Conservation (phyloP, 495 filamentous ascomycete species). For the Acidiella bohemica region DNA sequence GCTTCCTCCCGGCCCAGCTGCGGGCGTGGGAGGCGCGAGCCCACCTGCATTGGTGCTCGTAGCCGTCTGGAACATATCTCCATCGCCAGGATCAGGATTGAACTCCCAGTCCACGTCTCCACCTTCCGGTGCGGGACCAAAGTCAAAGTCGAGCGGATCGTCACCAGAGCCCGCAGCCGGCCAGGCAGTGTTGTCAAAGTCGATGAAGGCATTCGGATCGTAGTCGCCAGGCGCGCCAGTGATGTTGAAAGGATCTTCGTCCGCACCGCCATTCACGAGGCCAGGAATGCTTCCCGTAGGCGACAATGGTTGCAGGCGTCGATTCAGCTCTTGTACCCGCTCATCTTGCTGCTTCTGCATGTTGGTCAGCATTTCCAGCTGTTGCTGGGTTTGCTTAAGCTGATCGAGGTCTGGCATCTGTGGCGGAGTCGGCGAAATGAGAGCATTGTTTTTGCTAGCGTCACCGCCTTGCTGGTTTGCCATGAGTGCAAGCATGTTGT, state of each 20-base stretch:
- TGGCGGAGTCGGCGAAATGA: conserved; percentile 47
- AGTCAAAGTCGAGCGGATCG: conserved; percentile 7
- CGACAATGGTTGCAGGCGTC: conserved; percentile 59
- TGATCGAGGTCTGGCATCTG: conserved; percentile 46
- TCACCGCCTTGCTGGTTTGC: conserved; percentile 27
- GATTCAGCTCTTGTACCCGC: conserved; percentile 56
- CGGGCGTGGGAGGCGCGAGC: neutral
- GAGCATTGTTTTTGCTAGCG: conserved; percentile 32
- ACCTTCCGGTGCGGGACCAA: conserved; percentile 1
- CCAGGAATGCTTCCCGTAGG: conserved; percentile 72
- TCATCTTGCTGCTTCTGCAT: conserved; percentile 59
- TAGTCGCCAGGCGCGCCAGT: conserved; percentile 24
- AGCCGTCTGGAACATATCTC: conserved; percentile 11
- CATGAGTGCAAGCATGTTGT: conserved; percentile 71
- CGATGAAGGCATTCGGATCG: conserved; percentile 25
- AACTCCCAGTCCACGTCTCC: conserved; percentile 8
- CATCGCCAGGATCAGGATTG: neutral
- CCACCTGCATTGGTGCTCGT: neutral
- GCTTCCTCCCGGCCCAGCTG: neutral
- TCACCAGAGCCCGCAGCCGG: conserved; percentile 3
- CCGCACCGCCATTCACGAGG: conserved; percentile 34
- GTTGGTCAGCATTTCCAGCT: conserved; percentile 60
- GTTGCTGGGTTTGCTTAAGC: conserved; percentile 39
- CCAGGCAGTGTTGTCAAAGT: conserved; percentile 23
- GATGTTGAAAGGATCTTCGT: conserved; percentile 21